These are phyloP conservation scores for Lagenidium sp. DNA, from an alignment of 352 stramenopile genomes.

Conservation along the genomic window DNA sequence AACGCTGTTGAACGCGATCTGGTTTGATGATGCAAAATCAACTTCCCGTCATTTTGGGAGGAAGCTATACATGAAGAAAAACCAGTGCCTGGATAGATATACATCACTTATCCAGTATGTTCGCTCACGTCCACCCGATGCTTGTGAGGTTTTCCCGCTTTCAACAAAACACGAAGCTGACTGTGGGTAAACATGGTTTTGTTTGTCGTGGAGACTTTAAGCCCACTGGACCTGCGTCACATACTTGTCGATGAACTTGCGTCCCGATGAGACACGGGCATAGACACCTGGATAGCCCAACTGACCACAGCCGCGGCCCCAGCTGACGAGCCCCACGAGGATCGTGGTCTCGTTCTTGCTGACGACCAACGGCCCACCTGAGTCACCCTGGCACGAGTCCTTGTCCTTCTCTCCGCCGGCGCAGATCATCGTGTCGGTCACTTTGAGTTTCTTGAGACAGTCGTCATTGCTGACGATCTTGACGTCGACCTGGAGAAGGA, in stretches of 20 bases:
- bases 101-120: no score
- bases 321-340: constrained; percentile 25
- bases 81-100: no score
- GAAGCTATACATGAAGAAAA: no score
- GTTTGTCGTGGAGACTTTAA: no score
- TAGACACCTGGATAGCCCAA: constrained; percentile 30
- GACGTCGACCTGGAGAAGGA: constrained; percentile 17
- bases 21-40: no score
- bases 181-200: no score
- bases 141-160: no score
- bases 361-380: constrained; percentile 19
- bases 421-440: constrained; percentile 24
- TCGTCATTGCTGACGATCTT: constrained; percentile 18
- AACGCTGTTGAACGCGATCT: no score
- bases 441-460: constrained; percentile 12
- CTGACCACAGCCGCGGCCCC: constrained; percentile 26
- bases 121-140: no score
- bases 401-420: constrained; percentile 13
- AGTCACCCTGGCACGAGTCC: constrained; percentile 19
- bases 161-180: no score
- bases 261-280: constrained; percentile 18
- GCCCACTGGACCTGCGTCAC: constrained; percentile 5
- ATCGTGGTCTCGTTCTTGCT: constrained; percentile 6
- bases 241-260: constrained; percentile 14
- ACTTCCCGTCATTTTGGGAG: no score